Base-by-base conservation (phyloP, 805 yeast genomes). In the Candida sonorensis region DNA sequence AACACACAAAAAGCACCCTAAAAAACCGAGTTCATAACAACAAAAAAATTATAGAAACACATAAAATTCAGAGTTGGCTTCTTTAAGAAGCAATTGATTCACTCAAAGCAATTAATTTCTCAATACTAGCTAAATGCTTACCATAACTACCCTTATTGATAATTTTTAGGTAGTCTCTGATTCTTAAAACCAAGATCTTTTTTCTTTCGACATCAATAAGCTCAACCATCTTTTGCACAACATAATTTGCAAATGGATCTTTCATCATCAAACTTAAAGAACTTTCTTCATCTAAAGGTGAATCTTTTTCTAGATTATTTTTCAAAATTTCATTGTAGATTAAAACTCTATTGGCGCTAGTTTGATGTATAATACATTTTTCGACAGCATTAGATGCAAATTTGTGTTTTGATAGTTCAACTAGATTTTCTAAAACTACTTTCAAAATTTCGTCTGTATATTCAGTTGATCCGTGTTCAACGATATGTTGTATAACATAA, bases 361-460 rank as follows among this genome's bases (percentile, higher is more conserved):
- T 66, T 29, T 95, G 94, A 55, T 68, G 73, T 35, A 83, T 69
- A 36, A 92, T 84, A 47, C 95, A 84, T 55, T 85, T 87, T 57
- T 92, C 99, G 44, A 92, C 95, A 19, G 94, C 99, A 57, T 92
- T 92, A 0, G 96, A 86, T 2, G 98, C 97, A 65, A 87, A 92
- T 60, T 92, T 92, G 64, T 92, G 98, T 50, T 85, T 81, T n/a
- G 96, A 84, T 37, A 87, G 81, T 33, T 72, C 76, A 20, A 92
- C 84, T 25, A 60, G 42, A 30, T 60, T 56, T 17, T 78, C 78
- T 20, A 76, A 58, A 9, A 90, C 94, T 27, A 81, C 75, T 27
- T 69, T 65, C 29, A 86, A 66, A 30, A 92, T 79, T 21, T 47
- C 50, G 26, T 56, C 55, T 12, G 80, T 72, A 47, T 82, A 87